Evolutionary conservation across 2,329 filamentous ascomycete genomes (phyloP).

Genomic region (Ophiostoma montium): DNA sequence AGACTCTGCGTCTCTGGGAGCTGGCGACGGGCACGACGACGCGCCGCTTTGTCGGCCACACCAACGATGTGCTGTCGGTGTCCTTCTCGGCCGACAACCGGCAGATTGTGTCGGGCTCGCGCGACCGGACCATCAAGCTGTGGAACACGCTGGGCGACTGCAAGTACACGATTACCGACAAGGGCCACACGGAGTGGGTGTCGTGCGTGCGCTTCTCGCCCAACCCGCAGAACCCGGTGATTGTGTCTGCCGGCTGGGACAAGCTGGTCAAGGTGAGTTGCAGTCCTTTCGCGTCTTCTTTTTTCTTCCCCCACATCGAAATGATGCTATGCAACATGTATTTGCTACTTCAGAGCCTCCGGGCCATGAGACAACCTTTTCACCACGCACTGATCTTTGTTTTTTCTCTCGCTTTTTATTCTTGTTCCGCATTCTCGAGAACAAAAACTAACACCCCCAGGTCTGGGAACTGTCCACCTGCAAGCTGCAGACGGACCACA

Average conservation of each 20-base stretch:
- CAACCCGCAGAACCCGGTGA: slow-evolving; percentile 99
- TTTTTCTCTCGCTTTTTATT: background rate
- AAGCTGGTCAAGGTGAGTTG: slow-evolving; percentile 97
- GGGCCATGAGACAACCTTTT: slow-evolving; percentile 83
- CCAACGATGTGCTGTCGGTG: slow-evolving; percentile 97
- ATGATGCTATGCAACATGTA: slow-evolving; percentile 94
- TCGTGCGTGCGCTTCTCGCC: slow-evolving; percentile 99
- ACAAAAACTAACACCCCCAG: slow-evolving; percentile 30
- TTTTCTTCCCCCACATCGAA: slow-evolving; percentile 24
- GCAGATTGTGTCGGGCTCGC: slow-evolving; percentile 97
- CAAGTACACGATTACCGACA: slow-evolving; percentile 99
- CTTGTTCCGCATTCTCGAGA: background rate
- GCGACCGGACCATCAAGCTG: slow-evolving; percentile 98
- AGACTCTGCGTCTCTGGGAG: slow-evolving; percentile 99
- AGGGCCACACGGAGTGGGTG: slow-evolving; percentile 99
- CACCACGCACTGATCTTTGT: slow-evolving; percentile 60
- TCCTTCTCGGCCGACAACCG: slow-evolving; percentile 99
- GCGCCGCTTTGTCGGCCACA: slow-evolving; percentile 97
- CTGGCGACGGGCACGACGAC: slow-evolving; percentile 94
- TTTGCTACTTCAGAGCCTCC: slow-evolving; percentile 99
- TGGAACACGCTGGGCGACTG: slow-evolving; percentile 99
- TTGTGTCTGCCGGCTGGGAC: slow-evolving; percentile 97
- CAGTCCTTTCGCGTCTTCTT: background rate
- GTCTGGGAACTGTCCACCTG: slow-evolving; percentile 99
- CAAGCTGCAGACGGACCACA: slow-evolving; percentile 99